Base-by-base conservation (phyloP, 1,284 basidiomycete genomes). In the Hymenochaete sp. region DNA sequence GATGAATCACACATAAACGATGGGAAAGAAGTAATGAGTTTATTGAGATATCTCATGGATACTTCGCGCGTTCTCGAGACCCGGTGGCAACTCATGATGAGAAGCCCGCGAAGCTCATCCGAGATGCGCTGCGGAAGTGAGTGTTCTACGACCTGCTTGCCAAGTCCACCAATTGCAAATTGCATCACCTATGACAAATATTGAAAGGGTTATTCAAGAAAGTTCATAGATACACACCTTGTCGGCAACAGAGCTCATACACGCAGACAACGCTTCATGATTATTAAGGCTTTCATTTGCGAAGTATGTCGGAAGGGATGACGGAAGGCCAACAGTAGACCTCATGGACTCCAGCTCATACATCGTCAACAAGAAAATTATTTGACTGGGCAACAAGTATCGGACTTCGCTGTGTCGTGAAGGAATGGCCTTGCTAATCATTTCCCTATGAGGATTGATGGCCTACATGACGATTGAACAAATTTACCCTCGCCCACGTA, bases 341-440 rank as follows among this genome's bases (percentile, higher is more conserved):
- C 95, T 82, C 70, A 93, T 82, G 52, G 77, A 78, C 62, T 98
- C 96, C 47, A 98, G 73, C 52, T 93, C 87, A 57, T 92, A 82
- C 70, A 96, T 87, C 1, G 86, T 80, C 39, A 91, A 66, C 40
- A 97, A 67, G 59, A 98, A 90, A 19, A 95, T 82, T 41, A 92
- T 73, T 60, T 96, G 92, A 1, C 89, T 84, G 8, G 86, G 76
- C 6, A 83, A 78, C 45, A 97, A 71, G 48, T 74, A 75, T 9
- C 85, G 78, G 48, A 91, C 77, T 48, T 93, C 90, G 45, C 77
- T 70, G 3, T 75, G 63, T 33, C 84, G 81, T 25, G 79, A 65
- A 1, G 87, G 76, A 31, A 97, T 77, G 52, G 83, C 72, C 38
- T 75, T 79, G 4, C 71, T 67, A 35, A 95, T 68, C 19, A 70